Evolutionary conservation across 441 rosid species (phyloP).

Genomic region (Jatropha multifida): DNA sequence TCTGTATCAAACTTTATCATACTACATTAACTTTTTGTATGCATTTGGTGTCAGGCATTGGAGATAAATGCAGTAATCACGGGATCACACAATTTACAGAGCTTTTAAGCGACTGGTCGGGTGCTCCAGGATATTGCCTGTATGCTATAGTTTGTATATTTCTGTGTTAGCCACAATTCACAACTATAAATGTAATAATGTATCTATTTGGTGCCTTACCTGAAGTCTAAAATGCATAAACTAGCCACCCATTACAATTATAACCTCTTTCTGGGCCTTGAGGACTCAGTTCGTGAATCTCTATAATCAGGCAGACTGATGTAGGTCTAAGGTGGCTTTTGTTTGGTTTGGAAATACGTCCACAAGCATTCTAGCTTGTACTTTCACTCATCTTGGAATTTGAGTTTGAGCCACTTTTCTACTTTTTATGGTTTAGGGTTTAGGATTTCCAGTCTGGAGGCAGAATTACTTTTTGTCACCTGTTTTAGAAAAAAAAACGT

Average conservation of each 20-base stretch:
- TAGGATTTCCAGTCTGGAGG: too few relatives aligned
- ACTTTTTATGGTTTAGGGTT: too few relatives aligned
- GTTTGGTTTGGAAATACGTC: too few relatives aligned
- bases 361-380: too few relatives aligned
- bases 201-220: background rate
- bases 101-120: slow-evolving; percentile 65
- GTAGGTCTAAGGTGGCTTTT: too few relatives aligned
- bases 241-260: background rate
- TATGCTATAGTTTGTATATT: slow-evolving; percentile 33
- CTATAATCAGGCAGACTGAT: too few relatives aligned
- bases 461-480: too few relatives aligned
- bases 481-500: too few relatives aligned
- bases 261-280: background rate
- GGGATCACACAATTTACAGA: slow-evolving; percentile 63
- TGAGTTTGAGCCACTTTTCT: too few relatives aligned
- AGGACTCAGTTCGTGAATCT: background rate
- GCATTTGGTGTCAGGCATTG: slow-evolving; percentile 50
- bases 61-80: slow-evolving; percentile 57
- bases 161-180: background rate
- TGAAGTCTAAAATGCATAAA: background rate
- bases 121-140: slow-evolving; percentile 77
- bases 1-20: background rate
- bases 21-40: background rate
- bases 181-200: background rate
- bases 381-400: too few relatives aligned